Evolutionary conservation across 2,329 filamentous ascomycete genomes (phyloP).

Genomic region (Fusarium sp.): DNA sequence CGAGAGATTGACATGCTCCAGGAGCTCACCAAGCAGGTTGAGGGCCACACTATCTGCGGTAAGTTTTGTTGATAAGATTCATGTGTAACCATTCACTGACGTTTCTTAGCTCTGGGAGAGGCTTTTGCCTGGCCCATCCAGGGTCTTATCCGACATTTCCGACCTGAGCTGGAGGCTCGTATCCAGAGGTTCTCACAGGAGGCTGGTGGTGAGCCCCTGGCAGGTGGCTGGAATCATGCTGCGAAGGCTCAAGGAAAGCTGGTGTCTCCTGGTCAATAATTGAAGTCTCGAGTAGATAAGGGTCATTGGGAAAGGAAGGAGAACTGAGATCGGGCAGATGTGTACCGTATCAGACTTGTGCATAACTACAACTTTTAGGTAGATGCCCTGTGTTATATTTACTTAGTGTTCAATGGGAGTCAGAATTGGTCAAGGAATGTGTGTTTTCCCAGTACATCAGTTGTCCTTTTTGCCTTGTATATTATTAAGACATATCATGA

Average conservation of each 20-base stretch:
- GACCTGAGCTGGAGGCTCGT: constrained; percentile 91
- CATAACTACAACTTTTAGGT: constrained; percentile 44
- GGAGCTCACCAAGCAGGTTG: constrained; percentile 98
- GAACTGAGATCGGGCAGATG: constrained; percentile 36
- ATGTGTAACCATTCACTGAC: constrained; percentile 45
- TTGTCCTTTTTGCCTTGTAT: background rate
- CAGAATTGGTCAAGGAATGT: constrained; percentile 10
- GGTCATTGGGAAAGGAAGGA: constrained; percentile 25
- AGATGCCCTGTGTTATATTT: constrained; percentile 48
- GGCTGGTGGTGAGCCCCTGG: constrained; percentile 78
- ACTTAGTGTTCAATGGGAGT: constrained; percentile 42
- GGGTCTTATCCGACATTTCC: constrained; percentile 97
- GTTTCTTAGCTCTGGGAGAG: constrained; percentile 80
- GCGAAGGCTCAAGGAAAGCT: constrained; percentile 81
- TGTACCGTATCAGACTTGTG: constrained; percentile 42
- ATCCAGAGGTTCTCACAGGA: constrained; percentile 83
- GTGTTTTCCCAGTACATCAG: background rate
- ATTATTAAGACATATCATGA: background rate
- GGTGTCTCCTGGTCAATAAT: constrained; percentile 89
- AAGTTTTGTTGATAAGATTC: constrained; percentile 52
- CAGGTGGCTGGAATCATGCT: constrained; percentile 87
- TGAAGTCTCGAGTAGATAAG: constrained; percentile 33
- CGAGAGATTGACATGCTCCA: constrained; percentile 99
- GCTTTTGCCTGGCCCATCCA: constrained; percentile 99
- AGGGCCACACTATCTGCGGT: constrained; percentile 98